phyloP scores from a whole-genome alignment of 345 rosid species.

The Psidium friedrichsthalianum region DNA sequence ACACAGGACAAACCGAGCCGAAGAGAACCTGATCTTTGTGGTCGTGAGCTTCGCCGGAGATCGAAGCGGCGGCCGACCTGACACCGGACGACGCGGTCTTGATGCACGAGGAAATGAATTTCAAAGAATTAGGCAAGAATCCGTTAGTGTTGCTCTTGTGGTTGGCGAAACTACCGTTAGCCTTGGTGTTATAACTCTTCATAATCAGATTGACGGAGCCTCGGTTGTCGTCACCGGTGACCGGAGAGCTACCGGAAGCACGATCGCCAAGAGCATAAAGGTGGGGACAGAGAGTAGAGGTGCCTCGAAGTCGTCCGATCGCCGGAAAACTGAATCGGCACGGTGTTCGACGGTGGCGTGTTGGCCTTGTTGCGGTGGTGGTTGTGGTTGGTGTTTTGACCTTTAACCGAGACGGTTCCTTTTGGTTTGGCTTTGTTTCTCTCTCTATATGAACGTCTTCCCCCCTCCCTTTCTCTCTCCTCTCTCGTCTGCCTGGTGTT shows the following conservation, averaged over 20 bases:
- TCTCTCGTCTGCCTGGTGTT: neutral
- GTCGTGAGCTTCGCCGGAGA: slow-evolving; percentile 45
- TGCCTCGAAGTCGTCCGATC: neutral
- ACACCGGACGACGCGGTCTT: slow-evolving; percentile 94
- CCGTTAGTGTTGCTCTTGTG: slow-evolving; percentile 19
- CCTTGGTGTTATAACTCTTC: slow-evolving; percentile 9
- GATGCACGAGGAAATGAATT: slow-evolving; percentile 76
- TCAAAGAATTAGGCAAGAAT: slow-evolving; percentile 66
- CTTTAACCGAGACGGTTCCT: slow-evolving; percentile 5
- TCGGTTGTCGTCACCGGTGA: slow-evolving; percentile 23
- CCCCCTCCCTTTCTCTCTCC: neutral
- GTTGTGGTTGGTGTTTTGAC: slow-evolving; percentile 19
- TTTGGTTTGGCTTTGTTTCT: slow-evolving; percentile 4
- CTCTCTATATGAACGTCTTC: slow-evolving; percentile 24
- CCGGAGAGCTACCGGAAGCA: slow-evolving; percentile 44
- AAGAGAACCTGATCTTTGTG: slow-evolving; percentile 64
- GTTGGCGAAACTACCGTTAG: slow-evolving; percentile 12
- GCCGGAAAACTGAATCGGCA: neutral
- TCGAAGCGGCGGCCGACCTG: slow-evolving; percentile 81
- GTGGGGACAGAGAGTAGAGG: neutral
- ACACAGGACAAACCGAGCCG: neutral
- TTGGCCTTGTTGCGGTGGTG: slow-evolving; percentile 4
- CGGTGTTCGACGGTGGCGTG: neutral
- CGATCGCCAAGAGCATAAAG: slow-evolving; percentile 45
- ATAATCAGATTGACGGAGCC: neutral